Evolutionary conservation across 1,139 yeast genomes (phyloP).

Genomic region (Kodamaea fungicola): DNA sequence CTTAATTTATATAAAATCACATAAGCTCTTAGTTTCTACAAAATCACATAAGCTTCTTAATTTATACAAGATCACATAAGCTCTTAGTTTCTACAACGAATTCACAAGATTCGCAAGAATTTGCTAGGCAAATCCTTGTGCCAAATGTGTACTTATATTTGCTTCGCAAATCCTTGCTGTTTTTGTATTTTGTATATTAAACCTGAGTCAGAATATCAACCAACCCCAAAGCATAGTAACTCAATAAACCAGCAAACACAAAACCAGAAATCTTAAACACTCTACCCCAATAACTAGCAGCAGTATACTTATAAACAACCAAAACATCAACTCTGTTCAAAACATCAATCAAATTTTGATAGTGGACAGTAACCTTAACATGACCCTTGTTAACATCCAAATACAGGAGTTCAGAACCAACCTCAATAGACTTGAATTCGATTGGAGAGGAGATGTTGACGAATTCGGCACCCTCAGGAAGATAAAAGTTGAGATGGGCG

Average conservation of each 20-base stretch:
- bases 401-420: conserved; percentile 55
- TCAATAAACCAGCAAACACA: conserved; percentile 58
- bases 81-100: no score
- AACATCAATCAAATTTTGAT: conserved; percentile 67
- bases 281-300: conserved; percentile 53
- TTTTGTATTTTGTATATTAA: conserved; percentile 11
- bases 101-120: no score
- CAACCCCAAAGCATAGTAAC: conserved; percentile 49
- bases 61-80: no score
- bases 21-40: no score
- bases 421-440: conserved; percentile 31
- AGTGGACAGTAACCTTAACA: conserved; percentile 65
- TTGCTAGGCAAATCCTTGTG: not conserved
- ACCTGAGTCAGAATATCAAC: conserved; percentile 21
- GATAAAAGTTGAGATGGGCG: conserved; percentile 58
- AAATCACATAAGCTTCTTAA: no score
- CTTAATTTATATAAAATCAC: no score
- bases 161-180: not conserved
- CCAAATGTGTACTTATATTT: no score
- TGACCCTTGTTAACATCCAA: conserved; percentile 81
- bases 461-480: conserved; percentile 85
- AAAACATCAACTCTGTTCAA: conserved; percentile 55
- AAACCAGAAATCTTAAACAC: conserved; percentile 66
- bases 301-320: conserved; percentile 61
- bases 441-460: conserved; percentile 59